Evolutionary conservation across 164 flowering plant genomes (phyloP).

Genomic region (Aristolochia contorta): DNA sequence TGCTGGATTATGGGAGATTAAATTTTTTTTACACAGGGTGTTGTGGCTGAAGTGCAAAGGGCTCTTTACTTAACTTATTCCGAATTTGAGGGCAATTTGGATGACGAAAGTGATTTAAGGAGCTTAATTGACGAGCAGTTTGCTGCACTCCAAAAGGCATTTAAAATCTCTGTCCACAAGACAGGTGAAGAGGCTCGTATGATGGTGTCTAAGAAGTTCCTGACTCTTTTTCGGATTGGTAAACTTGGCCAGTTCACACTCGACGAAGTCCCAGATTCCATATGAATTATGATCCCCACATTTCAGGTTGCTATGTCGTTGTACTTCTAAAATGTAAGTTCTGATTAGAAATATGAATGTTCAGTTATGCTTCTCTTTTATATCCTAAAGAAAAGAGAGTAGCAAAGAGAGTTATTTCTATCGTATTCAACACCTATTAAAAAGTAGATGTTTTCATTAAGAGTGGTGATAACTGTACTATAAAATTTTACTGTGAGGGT

Average conservation of each 20-base stretch:
- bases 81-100: constrained; percentile 66
- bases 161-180: constrained; percentile 54
- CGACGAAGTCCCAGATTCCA: constrained; percentile 50
- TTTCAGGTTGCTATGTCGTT: too few relatives aligned
- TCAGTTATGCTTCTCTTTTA: too few relatives aligned
- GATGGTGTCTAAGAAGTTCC: constrained; percentile 77
- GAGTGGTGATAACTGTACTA: too few relatives aligned
- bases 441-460: too few relatives aligned
- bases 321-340: too few relatives aligned
- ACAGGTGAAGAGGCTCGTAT: constrained; percentile 61
- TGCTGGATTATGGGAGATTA: too few relatives aligned
- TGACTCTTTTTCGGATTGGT: constrained; percentile 73
- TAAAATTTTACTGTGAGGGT: too few relatives aligned
- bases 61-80: constrained; percentile 42
- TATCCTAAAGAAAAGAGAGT: too few relatives aligned
- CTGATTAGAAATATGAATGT: too few relatives aligned
- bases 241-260: constrained; percentile 85
- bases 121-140: constrained; percentile 69
- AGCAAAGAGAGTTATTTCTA: too few relatives aligned
- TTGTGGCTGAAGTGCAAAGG: constrained; percentile 58
- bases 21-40: constrained; percentile 33
- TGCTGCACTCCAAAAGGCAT: constrained; percentile 59
- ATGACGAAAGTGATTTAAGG: constrained; percentile 65
- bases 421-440: too few relatives aligned
- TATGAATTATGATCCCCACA: too few relatives aligned